These are phyloP conservation scores for Amesomyces nigricolor DNA, from an alignment of 2,329 filamentous ascomycete genomes.

Conservation along the genomic window DNA sequence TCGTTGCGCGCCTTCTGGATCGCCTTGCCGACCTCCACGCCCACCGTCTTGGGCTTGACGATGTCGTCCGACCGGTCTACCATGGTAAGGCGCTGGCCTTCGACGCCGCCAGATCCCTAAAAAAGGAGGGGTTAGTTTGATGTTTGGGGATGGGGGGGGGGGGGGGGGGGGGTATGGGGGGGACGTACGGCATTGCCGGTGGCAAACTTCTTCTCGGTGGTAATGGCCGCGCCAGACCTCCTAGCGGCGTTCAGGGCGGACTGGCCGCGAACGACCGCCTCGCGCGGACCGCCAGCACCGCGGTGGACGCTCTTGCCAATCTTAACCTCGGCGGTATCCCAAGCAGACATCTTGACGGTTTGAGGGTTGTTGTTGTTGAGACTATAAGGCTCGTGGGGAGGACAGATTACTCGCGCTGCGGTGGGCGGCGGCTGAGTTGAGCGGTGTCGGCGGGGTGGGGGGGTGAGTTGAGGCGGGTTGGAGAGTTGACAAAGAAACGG, in stretches of 20 bases:
- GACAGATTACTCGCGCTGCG: constrained; percentile 5
- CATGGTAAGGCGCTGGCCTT: constrained; percentile 95
- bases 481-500: constrained; percentile 1
- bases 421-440: not conserved
- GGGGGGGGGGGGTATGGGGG: not conserved
- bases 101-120: constrained; percentile 51
- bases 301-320: constrained; percentile 82
- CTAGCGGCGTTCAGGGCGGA: constrained; percentile 81
- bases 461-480: not conserved
- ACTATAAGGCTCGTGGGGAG: constrained; percentile 6
- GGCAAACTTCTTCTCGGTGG: constrained; percentile 86
- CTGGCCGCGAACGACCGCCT: constrained; percentile 86
- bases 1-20: constrained; percentile 75
- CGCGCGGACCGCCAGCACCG: constrained; percentile 61
- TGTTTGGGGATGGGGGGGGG: not conserved
- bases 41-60: constrained; percentile 91
- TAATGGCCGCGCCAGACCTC: constrained; percentile 67
- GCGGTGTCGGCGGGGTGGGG: not conserved
- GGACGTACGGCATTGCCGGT: constrained; percentile 69
- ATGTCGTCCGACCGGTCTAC: constrained; percentile 97
- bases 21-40: constrained; percentile 71
- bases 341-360: constrained; percentile 60
- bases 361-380: constrained; percentile 17
- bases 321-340: constrained; percentile 80
- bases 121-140: not conserved